Percentiles rank a stretch among this genome's conserved stretches.
Conservation (phyloP, 179 eudicot species). For the Actinidia polygama region DNA sequence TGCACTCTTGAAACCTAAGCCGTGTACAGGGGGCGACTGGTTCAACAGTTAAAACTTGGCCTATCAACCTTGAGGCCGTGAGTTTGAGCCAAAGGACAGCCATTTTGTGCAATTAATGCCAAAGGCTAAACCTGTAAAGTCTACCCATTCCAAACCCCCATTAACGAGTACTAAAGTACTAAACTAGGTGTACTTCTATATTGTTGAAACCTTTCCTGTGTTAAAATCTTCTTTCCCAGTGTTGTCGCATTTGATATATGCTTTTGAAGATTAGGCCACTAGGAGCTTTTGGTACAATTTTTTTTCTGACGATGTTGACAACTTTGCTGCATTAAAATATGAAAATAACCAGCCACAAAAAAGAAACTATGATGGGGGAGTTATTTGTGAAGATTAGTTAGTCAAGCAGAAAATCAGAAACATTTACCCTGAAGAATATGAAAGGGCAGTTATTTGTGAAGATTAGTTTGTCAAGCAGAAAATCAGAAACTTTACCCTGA, state of each 20-base stretch:
- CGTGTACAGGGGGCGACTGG: too few relatives aligned
- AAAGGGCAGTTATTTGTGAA: background rate
- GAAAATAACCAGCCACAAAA: background rate
- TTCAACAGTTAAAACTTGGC: too few relatives aligned
- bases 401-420: background rate
- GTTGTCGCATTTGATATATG: background rate
- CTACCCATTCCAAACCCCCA: too few relatives aligned
- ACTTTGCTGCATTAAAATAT: background rate
- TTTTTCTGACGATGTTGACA: background rate
- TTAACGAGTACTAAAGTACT: too few relatives aligned
- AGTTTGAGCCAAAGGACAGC: too few relatives aligned
- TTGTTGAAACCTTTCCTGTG: background rate
- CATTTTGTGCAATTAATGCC: too few relatives aligned
- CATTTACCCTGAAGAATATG: conserved; percentile 58
- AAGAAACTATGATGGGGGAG: background rate
- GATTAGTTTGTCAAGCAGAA: background rate
- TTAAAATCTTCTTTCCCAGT: background rate
- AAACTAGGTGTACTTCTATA: background rate
- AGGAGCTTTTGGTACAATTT: background rate
- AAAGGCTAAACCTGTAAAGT: too few relatives aligned
- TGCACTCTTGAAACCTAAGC: background rate
- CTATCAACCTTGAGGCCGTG: too few relatives aligned
- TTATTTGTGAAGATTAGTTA: background rate
- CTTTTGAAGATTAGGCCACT: background rate
- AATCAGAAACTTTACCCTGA: conserved; percentile 60